Evolutionary conservation across 163 green algal genomes (phyloP), one percentile per base, ranked within the genome.

Genomic region (Prototheca cutis): DNA sequence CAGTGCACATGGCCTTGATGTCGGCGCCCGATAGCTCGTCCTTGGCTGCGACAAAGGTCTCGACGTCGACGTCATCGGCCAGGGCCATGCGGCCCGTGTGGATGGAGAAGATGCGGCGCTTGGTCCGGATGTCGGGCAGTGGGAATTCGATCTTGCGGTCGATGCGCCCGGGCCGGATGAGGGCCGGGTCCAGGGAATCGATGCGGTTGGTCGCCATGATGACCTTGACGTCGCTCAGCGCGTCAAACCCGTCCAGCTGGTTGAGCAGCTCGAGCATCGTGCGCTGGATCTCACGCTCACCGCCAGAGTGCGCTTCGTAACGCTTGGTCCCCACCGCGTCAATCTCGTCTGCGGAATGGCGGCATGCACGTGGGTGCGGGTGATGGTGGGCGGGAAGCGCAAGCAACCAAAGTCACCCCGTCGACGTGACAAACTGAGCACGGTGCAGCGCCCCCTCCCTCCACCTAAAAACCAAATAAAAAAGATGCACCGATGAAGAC

Each of bases 151-250:
- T 99, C 73, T 95, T 96, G 49, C 89, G 80, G 71, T 98, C 87
- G 57, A 98, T 96, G 52, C 90, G 81, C 7, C 92, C 92, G 15
- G 92, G 92, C 47, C 92, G 81, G 56, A 99, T 95, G 27, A 99
- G 81, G 1, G 92, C 92, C 3, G 92, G 92, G 68, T 99, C 92
- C 30, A 99, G 77, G 4, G 77, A 87, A 61, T 99, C 92, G 54
- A 99, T 99, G 55, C 87, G 79, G 80, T 99, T 99, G 59, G 92
- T 99, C 28, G 92, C 92, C 84, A 99, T 94, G 80, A 99, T 97
- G 19, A 98, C 91, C 86, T 99, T 99, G 66, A 99, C 91, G 33
- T 99, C 92, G 27, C 73, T 76, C 61, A 95, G 81, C 6, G 86
- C 74, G 60, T 99, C 92, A 53, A 99, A 99, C 23, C 92, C 92